These are phyloP conservation scores for Stellera chamaejasme DNA, from an alignment of 345 rosid species.

Conservation along the genomic window DNA sequence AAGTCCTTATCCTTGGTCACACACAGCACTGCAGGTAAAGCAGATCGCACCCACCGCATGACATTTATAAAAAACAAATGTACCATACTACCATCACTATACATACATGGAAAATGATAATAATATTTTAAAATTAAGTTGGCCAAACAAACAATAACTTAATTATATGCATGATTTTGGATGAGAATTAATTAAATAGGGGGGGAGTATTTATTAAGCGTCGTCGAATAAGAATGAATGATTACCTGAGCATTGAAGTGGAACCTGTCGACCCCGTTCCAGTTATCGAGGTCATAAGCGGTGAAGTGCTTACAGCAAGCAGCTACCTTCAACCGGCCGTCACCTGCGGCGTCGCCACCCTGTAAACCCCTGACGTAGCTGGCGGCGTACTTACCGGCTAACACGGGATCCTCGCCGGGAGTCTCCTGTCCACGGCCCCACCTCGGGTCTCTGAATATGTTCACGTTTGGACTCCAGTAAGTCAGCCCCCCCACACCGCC, in stretches of 20 bases:
- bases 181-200: no score
- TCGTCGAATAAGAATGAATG: background rate
- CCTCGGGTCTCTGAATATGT: conserved; percentile 74
- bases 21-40: no score
- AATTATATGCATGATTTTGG: no score
- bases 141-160: no score
- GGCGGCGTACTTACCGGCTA: conserved; percentile 67
- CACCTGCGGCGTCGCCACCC: conserved; percentile 27
- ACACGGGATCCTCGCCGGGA: conserved; percentile 80
- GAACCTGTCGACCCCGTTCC: conserved; percentile 77
- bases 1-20: background rate
- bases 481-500: conserved; percentile 66
- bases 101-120: no score
- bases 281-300: conserved; percentile 80
- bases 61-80: background rate
- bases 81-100: no score
- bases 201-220: no score
- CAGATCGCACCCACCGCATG: background rate
- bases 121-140: no score
- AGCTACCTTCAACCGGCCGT: conserved; percentile 61
- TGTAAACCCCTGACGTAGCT: conserved; percentile 75
- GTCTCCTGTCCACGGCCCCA: conserved; percentile 97
- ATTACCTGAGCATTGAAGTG: conserved; percentile 75
- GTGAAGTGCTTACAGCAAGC: conserved; percentile 90
- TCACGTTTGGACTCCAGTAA: conserved; percentile 77